Evolutionary conservation across 2,329 filamentous ascomycete genomes (phyloP).

Genomic region (Diaporthe eres): DNA sequence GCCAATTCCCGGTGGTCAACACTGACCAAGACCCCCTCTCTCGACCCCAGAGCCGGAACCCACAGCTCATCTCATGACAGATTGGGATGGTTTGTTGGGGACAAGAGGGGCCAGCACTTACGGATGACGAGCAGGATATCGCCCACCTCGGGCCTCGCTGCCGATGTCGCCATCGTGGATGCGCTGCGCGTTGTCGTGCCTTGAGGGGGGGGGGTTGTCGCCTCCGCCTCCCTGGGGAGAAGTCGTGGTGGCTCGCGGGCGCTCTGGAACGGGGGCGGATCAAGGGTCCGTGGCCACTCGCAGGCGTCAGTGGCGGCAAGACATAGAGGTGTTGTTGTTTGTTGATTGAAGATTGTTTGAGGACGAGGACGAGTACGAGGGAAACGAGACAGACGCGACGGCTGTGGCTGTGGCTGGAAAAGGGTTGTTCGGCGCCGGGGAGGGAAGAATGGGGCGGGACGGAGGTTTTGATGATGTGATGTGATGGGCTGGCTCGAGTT

Average conservation of each 20-base stretch:
- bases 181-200: slow-evolving; percentile 39
- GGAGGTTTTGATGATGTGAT: slow-evolving; percentile 18
- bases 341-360: slow-evolving; percentile 24
- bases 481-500: slow-evolving; percentile 8
- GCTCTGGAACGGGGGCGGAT: slow-evolving; percentile 31
- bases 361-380: not conserved
- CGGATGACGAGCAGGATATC: slow-evolving; percentile 80
- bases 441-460: slow-evolving; percentile 10
- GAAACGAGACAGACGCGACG: slow-evolving; percentile 23
- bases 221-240: slow-evolving; percentile 48
- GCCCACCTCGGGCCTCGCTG: slow-evolving; percentile 71
- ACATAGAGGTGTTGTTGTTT: slow-evolving; percentile 39
- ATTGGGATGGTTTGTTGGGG: slow-evolving; percentile 37
- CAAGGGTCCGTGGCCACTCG: slow-evolving; percentile 38
- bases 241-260: slow-evolving; percentile 53
- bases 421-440: slow-evolving; percentile 28
- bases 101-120: slow-evolving; percentile 60
- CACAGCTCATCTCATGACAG: slow-evolving; percentile 42
- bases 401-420: slow-evolving; percentile 15
- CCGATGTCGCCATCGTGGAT: slow-evolving; percentile 48
- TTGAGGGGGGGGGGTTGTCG: not conserved
- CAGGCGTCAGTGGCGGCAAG: slow-evolving; percentile 39
- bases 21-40: slow-evolving; percentile 27
- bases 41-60: slow-evolving; percentile 38
- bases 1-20: slow-evolving; percentile 38